Conservation (phyloP, 441 rosid genomes). For the Pelargonium citronellum region DNA sequence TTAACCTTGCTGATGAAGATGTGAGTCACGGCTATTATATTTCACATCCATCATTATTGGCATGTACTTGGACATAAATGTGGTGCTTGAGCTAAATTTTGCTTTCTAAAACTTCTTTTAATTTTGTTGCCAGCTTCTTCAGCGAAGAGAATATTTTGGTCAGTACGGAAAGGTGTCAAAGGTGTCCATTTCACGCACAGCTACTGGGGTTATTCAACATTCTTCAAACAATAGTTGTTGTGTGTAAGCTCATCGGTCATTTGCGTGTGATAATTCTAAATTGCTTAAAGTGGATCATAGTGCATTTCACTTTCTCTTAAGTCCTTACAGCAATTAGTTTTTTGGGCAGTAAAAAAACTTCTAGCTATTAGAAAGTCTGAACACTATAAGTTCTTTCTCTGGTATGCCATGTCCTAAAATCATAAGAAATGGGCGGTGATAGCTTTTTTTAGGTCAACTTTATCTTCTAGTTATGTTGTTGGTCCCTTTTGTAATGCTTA, state of each 20-base stretch:
- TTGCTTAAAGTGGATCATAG: not conserved
- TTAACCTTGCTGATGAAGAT: slow-evolving; percentile 50
- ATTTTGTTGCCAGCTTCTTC: slow-evolving; percentile 34
- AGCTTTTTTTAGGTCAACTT: not conserved
- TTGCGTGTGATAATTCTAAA: not conserved
- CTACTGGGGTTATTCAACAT: slow-evolving; percentile 60
- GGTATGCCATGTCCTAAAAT: too few relatives aligned
- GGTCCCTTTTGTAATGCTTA: slow-evolving; percentile 14
- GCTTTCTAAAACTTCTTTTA: not conserved
- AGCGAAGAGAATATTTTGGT: slow-evolving; percentile 58
- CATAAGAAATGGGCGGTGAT: not conserved
- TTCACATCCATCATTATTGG: not conserved
- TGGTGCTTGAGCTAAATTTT: not conserved
- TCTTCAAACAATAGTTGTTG: slow-evolving; percentile 67
- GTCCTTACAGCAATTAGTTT: not conserved
- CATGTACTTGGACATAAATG: not conserved
- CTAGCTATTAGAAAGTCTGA: too few relatives aligned
- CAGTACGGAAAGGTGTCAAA: slow-evolving; percentile 75
- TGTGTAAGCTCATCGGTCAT: slow-evolving; percentile 35
- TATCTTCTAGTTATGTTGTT: slow-evolving; percentile 6
- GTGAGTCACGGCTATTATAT: slow-evolving; percentile 24
- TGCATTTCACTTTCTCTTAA: not conserved
- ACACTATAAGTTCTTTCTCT: too few relatives aligned
- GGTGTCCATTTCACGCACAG: slow-evolving; percentile 65
- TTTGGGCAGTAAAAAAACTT: too few relatives aligned